Evolutionary conservation across 192 early-diverging fungal genomes (phyloP).

Genomic region (Allomyces javanicus): DNA sequence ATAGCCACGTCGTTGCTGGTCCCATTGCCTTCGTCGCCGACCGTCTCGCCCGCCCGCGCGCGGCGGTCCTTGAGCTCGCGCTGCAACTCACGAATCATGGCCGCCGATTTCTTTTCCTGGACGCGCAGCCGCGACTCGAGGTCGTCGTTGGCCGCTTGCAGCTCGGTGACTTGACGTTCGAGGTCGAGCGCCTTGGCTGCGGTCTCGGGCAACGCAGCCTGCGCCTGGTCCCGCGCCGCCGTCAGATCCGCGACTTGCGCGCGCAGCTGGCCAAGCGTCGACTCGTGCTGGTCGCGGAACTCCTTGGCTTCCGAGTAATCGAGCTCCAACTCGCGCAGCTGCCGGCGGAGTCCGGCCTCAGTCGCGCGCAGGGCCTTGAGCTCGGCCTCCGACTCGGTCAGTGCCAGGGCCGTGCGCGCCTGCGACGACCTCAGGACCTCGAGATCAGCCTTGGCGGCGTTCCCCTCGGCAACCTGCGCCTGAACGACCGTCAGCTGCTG

Average conservation of each 20-base stretch:
- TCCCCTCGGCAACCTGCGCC: no score
- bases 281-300: background rate
- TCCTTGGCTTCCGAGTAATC: background rate
- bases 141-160: background rate
- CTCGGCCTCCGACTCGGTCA: background rate
- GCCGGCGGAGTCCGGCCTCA: background rate
- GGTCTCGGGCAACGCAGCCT: background rate
- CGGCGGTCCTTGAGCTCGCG: background rate
- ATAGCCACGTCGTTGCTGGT: background rate
- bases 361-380: background rate
- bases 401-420: background rate
- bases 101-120: background rate
- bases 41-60: background rate
- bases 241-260: background rate
- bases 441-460: background rate
- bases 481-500: no score
- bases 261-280: background rate
- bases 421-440: background rate
- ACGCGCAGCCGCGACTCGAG: background rate
- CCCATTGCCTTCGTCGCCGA: background rate
- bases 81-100: background rate
- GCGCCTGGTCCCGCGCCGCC: background rate
- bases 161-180: no score
- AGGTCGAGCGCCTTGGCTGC: no score
- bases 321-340: background rate